Evolutionary conservation across 306 rosid genomes (phyloP), one percentile per base, ranked within the genome.

Genomic region (Quercus berberidifolia): DNA sequence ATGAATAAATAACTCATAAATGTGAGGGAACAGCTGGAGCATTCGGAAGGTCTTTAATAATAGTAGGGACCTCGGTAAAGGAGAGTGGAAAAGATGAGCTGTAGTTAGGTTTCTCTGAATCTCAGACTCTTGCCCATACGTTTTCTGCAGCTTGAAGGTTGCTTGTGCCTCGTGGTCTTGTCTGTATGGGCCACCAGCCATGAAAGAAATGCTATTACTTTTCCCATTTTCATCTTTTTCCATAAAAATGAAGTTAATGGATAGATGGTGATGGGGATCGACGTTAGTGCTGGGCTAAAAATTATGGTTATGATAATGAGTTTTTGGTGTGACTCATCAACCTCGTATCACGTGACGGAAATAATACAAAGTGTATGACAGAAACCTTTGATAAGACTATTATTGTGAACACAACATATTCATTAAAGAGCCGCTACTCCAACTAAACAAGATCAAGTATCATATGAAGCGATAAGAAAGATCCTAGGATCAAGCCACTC

Each of bases 121-220:
- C 59, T 56, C 75, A 49, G 54, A 49, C 46, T 41, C 46, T 52
- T 59, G 63, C 25, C 49, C 87, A 82, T 76, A 69, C 77, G 87
- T 82, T 78, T 73, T 71, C 78, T 72, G 82, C 43, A 51, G 43
- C 79, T 26, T 11, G 63, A 65, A 33, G 57, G 43, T 15, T 71
- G 49, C 78, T 41, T 41, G 46, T 41, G 46, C 46, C 46, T 41
- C 12, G 12, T 41, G 46, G 46, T 2, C 85, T 86, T 77, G 85
- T 78, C 81, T 55, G 56, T 62, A 46, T 69, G 46, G 4, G 3
- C 31, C n/a, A 4, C 59, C 33, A 31, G 5, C 31, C n/a, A 6
- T 69, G 33, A 31, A 31, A 67, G 69, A 28, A 28, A 18, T 64
- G 71, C 71, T 4, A 65, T 8, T 41, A 11, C 46, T 41, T 41